A percentile compares a stretch with the other conserved stretches of the same genome.
Evolutionary conservation across 108 stramenopile species (phyloP).

Genomic region (Cyclostephanos tholiformis): DNA sequence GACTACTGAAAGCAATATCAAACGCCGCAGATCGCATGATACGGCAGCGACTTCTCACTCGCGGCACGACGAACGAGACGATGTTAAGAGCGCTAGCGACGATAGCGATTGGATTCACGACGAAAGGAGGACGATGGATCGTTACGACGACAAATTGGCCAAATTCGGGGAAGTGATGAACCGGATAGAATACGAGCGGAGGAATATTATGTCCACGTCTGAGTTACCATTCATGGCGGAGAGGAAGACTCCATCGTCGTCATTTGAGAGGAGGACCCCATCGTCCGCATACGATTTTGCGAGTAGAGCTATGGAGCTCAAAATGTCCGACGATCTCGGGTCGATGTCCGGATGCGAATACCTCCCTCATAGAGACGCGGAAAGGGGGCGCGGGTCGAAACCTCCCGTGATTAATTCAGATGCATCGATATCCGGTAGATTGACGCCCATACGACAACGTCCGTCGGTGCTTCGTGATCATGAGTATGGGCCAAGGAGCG

Average conservation of each 20-base stretch:
- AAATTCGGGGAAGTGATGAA: conserved; percentile 29
- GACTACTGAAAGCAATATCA: neutral
- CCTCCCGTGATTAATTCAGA: neutral
- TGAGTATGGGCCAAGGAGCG: neutral
- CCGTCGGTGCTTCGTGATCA: neutral
- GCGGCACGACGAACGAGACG: conserved; percentile 21
- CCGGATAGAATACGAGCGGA: conserved; percentile 18
- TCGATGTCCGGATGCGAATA: neutral
- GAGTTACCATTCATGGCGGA: neutral
- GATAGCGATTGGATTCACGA: neutral
- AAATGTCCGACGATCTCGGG: conserved; percentile 30
- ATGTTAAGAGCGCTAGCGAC: neutral
- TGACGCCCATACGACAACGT: conserved; percentile 6
- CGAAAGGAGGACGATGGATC: neutral
- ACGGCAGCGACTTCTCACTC: neutral
- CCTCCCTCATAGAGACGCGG: neutral
- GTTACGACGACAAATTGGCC: conserved; percentile 10
- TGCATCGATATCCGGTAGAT: neutral
- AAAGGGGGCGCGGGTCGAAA: neutral
- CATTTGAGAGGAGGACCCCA: neutral
- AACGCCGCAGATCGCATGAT: conserved; percentile 5
- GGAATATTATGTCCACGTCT: conserved; percentile 11
- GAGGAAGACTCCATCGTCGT: conserved; percentile 1
- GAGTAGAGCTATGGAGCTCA: conserved; percentile 37
- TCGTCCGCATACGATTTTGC: conserved; percentile 31